phyloP scores from a whole-genome alignment of 768 basidiomycete species.

The Calocybe cyanea region DNA sequence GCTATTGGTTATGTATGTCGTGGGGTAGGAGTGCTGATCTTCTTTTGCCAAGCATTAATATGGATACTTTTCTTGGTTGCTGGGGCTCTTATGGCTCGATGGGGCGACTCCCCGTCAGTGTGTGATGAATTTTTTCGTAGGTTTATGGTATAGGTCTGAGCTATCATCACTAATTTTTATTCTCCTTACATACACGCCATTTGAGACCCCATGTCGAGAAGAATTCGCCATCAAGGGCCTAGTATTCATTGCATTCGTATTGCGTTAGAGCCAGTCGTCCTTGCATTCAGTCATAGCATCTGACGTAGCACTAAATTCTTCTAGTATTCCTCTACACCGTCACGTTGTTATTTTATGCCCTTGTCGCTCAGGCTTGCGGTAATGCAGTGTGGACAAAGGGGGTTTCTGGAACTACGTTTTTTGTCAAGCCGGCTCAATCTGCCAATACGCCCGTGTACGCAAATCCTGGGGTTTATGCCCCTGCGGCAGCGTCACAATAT shows the following conservation, averaged over 20 bases:
- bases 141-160: background rate
- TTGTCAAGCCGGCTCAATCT: background rate
- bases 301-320: conserved; percentile 1
- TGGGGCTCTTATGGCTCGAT: too few relatives aligned
- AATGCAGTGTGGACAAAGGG: conserved; percentile 9
- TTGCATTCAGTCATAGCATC: background rate
- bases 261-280: conserved; percentile 7
- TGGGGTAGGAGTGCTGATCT: too few relatives aligned
- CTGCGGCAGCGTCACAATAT: too few relatives aligned
- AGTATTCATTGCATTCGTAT: conserved; percentile 12
- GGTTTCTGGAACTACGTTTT: conserved; percentile 10
- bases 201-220: conserved; percentile 10
- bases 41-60: too few relatives aligned
- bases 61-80: too few relatives aligned
- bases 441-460: too few relatives aligned
- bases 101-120: too few relatives aligned
- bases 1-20: too few relatives aligned
- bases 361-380: conserved; percentile 11
- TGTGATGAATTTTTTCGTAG: too few relatives aligned
- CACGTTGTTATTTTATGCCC: conserved; percentile 6
- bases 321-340: too few relatives aligned
- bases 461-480: too few relatives aligned
- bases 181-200: background rate
- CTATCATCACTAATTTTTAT: too few relatives aligned
- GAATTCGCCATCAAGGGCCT: conserved; percentile 12